Base-by-base conservation (phyloP, 352 stramenopile species). In the Globisporangium cylindrosporum region DNA sequence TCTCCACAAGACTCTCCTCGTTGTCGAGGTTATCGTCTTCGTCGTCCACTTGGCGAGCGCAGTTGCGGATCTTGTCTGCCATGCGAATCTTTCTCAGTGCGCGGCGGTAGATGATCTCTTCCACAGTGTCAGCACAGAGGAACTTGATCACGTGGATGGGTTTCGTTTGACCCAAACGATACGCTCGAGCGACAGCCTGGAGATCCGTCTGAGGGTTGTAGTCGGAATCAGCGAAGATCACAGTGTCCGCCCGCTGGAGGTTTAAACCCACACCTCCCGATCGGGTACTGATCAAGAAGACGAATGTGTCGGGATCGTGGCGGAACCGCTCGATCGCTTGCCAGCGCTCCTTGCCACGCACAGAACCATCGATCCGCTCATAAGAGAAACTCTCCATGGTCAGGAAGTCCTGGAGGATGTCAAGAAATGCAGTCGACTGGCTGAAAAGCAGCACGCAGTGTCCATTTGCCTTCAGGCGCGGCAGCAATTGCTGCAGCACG, bases 261-360 rank as follows among this genome's bases (percentile, higher is more conserved):
- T 94, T 93, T 25, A 94, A 59, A 7, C 84, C 84, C 5, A 94
- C 73, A 46, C 83, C 84, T 20, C 86, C 86, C 20, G 81, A 82
- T n/a, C 84, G 77, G 9, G 86, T 93, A 55, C 82, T 92, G 64
- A 94, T 86, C 25, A 93, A 61, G 59, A 94, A 94, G 1, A 92
- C 78, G 73, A 98, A 98, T 24, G 97, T 95, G 41, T 90, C 79
- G 0, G 88, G 82, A 59, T 95, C 94, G 64, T 95, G 82, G 20
- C 79, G 79, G 29, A 95, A 95, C 12, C 86, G 81, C 63, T 95
- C 88, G 51, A 95, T 95, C 14, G 80, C 77, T 63, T 93, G 83
- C 86, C 86, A 93, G 18, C 86, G 77, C 64, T 94, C 86, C 59
- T 92, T 91, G 6, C 84, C 82, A 8, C 84, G 82, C 8, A 93